phyloP scores from a whole-genome alignment of 1,284 basidiomycete genomes.

The Melanopsichium pennsylvanicum region DNA sequence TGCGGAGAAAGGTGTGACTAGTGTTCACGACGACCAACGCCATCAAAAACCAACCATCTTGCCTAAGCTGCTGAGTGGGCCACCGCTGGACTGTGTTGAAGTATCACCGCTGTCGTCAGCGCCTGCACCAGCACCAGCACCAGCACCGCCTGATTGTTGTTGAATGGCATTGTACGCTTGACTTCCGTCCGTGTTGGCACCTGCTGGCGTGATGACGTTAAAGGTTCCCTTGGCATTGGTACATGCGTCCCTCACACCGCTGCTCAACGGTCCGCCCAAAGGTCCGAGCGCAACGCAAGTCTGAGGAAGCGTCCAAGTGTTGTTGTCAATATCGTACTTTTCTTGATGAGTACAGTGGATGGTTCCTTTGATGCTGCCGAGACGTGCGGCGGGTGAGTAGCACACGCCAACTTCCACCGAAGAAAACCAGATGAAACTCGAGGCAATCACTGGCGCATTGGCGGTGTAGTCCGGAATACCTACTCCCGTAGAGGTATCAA shows the following conservation, averaged over 20 bases:
- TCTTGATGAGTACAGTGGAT: conserved; percentile 34
- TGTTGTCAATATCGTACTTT: conserved; percentile 35
- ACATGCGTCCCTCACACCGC: conserved; percentile 20
- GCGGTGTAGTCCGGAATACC: conserved; percentile 4
- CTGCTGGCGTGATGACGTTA: conserved; percentile 26
- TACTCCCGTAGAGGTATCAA: too few species aligned
- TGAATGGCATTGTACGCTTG: conserved; percentile 18
- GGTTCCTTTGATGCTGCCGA: conserved; percentile 22
- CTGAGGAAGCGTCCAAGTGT: conserved; percentile 34
- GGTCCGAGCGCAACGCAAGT: conserved; percentile 35
- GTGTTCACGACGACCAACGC: too few species aligned
- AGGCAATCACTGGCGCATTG: conserved; percentile 1
- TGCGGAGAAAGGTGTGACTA: too few species aligned
- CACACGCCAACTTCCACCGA: conserved; percentile 42
- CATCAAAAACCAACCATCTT: too few species aligned
- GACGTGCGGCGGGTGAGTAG: conserved; percentile 24
- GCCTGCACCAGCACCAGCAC: not conserved
- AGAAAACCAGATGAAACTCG: conserved; percentile 40
- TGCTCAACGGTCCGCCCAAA: conserved; percentile 15
- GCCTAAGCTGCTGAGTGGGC: too few species aligned
- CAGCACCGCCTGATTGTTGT: not conserved
- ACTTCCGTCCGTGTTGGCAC: conserved; percentile 8
- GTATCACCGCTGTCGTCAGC: not conserved
- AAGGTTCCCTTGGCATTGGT: conserved; percentile 24
- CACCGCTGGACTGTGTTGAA: too few species aligned